A percentile compares a stretch with the other conserved stretches of the same genome.
These are phyloP conservation scores for Apiospora kogelbergensis DNA, from an alignment of 2,329 filamentous ascomycete species.

Conservation along the genomic window DNA sequence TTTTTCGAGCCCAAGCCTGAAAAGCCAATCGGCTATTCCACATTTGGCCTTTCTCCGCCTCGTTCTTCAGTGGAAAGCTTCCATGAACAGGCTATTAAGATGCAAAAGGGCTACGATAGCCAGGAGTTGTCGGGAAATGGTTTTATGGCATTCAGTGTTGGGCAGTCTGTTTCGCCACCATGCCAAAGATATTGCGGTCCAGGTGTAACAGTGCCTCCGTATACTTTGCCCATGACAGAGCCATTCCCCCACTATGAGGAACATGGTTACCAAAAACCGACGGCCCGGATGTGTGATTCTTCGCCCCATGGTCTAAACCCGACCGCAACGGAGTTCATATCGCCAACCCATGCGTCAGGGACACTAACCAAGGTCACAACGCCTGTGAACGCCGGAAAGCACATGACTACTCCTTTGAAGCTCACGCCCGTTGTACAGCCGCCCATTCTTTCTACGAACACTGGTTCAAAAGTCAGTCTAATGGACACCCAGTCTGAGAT, in stretches of 20 bases:
- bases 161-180: neutral
- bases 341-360: neutral
- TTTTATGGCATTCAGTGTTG: neutral
- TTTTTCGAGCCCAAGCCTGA: neutral
- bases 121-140: neutral
- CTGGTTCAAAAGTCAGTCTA: neutral
- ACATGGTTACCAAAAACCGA: neutral
- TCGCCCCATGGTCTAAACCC: neutral
- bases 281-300: neutral
- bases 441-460: neutral
- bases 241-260: neutral
- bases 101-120: neutral
- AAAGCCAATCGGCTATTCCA: constrained; percentile 1
- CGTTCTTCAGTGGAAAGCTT: neutral
- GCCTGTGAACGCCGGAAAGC: neutral
- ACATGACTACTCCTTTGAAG: neutral
- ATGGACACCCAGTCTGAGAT: too few species aligned
- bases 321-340: neutral
- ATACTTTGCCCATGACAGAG: neutral
- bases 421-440: neutral
- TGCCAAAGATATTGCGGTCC: neutral
- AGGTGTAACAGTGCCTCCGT: neutral
- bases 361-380: neutral
- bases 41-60: neutral
- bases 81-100: neutral